Conservation (phyloP, 1,284 basidiomycete species). For the Tilletia walkeri region DNA sequence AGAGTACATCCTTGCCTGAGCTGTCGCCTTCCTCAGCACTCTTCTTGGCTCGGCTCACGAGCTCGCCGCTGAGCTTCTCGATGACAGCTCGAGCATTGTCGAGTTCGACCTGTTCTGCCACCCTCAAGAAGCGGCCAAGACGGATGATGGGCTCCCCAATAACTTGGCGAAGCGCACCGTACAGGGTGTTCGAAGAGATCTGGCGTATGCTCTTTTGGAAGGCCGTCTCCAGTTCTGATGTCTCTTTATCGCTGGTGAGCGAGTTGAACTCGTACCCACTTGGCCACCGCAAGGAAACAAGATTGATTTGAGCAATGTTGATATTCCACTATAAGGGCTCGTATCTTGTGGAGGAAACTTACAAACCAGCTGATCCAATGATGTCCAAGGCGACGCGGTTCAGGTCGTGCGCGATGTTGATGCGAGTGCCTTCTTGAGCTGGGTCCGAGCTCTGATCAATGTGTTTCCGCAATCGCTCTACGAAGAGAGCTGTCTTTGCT, state of each 20-base stretch:
- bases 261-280: constrained; percentile 14
- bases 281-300: background rate
- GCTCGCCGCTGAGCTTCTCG: background rate
- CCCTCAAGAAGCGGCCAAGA: background rate
- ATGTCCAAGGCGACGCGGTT: constrained; percentile 40
- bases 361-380: constrained; percentile 43
- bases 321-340: no score
- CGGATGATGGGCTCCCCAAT: background rate
- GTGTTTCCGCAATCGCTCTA: constrained; percentile 27
- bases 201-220: background rate
- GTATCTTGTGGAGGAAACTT: constrained; percentile 23
- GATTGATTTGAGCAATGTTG: no score
- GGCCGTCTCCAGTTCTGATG: background rate
- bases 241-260: background rate
- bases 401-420: constrained; percentile 33
- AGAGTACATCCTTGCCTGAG: background rate
- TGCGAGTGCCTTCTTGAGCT: constrained; percentile 19
- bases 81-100: background rate
- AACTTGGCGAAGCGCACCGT: background rate
- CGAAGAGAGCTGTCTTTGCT: constrained; percentile 28
- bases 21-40: background rate
- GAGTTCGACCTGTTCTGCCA: background rate
- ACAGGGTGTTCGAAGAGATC: background rate
- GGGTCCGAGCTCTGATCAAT: constrained; percentile 22
- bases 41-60: background rate